Base-by-base conservation (phyloP, 352 stramenopile species). In the Phytophthora boehmeriae region DNA sequence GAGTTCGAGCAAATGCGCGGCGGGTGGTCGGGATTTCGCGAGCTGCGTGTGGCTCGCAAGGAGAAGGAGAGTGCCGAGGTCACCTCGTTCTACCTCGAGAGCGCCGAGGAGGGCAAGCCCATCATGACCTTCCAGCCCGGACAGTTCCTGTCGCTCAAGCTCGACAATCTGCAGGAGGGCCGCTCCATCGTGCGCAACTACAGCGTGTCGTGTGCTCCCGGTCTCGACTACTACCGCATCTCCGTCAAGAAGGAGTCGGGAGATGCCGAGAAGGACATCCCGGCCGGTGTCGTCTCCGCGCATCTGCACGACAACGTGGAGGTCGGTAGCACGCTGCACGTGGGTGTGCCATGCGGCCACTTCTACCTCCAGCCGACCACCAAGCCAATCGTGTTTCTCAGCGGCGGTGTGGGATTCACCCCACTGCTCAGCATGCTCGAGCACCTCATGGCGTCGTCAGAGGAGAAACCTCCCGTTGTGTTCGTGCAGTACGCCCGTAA, bases 341-440 rank as follows among this genome's bases (percentile, higher is more conserved):
- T 89, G 20, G 75, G 72, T 27, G 66, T 79, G 8, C 81, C 78
- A 3, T 85, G 74, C 36, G 81, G 78, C 19, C 75, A 88, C 36
- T 89, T 87, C 48, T 73, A 68, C 61, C 68, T 84, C 5, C 49
- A 73, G 10, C 50, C 56, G 23, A 61, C 46, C 22, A 61, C 77
- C 34, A 86, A 83, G 54, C 71, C 75, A 9, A 66, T 88, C 32
- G 78, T 89, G 23, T 66, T 90, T 41, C 35, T 90, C 25, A 85
- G 75, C 8, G 82, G 73, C 20, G 82, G 82, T 17, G 79, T 91
- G 9, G 82, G 82, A 27, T 73, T 85, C 32, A 91, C 82, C 11
- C 79, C 82, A 8, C 54, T 89, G 58, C 46, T 76, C 22, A 80
- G 62, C 10, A 86, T 86, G 74, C 68, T 81, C 22, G 67, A 83